A percentile compares a stretch with the other conserved stretches of the same genome.
Evolutionary conservation across 2,329 filamentous ascomycete species (phyloP).

Genomic region (Delphinella strobiligena): DNA sequence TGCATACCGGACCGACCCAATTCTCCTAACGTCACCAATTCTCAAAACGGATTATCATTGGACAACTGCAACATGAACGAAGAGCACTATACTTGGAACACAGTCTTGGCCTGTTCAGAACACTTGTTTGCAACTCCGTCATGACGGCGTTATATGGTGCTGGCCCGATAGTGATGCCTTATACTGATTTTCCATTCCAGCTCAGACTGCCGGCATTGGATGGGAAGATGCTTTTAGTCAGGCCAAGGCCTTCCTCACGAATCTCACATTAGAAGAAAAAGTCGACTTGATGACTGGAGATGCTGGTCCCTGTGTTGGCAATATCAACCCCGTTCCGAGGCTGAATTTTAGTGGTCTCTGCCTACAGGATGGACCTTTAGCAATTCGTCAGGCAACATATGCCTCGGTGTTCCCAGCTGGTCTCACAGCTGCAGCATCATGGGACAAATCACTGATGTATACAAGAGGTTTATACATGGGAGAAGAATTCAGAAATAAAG

Average conservation of each 20-base stretch:
- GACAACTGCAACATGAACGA: no score
- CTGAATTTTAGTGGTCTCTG: slow-evolving; percentile 24
- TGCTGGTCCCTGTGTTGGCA: slow-evolving; percentile 40
- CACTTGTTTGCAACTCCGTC: neutral
- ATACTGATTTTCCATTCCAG: slow-evolving; percentile 5
- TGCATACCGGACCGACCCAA: no score
- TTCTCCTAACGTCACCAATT: no score
- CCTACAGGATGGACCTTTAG: slow-evolving; percentile 28
- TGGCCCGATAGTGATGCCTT: neutral
- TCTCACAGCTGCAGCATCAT: slow-evolving; percentile 26
- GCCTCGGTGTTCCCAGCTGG: slow-evolving; percentile 28
- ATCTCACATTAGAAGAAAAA: slow-evolving; percentile 14
- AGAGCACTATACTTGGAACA: no score
- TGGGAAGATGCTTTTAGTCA: slow-evolving; percentile 14
- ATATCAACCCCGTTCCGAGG: slow-evolving; percentile 35
- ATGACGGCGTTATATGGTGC: no score
- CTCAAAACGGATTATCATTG: no score
- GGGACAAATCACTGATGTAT: slow-evolving; percentile 24
- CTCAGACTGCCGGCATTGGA: slow-evolving; percentile 13
- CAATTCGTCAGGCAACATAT: slow-evolving; percentile 25
- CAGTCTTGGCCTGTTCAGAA: neutral
- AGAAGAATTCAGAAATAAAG: slow-evolving; percentile 14
- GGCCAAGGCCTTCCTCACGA: slow-evolving; percentile 12
- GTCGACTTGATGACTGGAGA: slow-evolving; percentile 13
- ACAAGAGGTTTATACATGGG: slow-evolving; percentile 22